Percentiles rank a stretch among this genome's conserved stretches.
Conservation (phyloP, 1,284 basidiomycete genomes). For the Naganishia albida region DNA sequence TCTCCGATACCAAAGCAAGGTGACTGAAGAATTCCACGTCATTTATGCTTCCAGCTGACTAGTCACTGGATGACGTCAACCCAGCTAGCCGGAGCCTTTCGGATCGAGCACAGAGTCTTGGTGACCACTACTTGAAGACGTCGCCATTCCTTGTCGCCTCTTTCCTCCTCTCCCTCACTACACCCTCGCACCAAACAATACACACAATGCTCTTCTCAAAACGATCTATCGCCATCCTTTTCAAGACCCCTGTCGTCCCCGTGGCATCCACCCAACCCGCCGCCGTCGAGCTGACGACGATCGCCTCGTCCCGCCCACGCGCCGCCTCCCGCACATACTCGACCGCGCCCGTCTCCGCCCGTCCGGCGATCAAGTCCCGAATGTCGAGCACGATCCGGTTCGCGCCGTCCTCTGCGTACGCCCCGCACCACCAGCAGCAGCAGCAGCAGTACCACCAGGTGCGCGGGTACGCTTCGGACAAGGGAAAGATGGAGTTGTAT, state of each 20-base stretch:
- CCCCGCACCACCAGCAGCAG: constrained; percentile 14
- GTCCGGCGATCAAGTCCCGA: constrained; percentile 7
- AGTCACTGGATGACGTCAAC: constrained; percentile 1
- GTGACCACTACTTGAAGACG: background rate
- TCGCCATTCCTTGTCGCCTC: background rate
- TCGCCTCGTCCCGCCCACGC: constrained; percentile 39
- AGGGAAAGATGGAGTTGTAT: constrained; percentile 49
- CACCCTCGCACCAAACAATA: constrained; percentile 18
- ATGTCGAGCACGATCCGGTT: constrained; percentile 27
- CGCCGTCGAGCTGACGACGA: constrained; percentile 42
- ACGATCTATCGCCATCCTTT: constrained; percentile 43
- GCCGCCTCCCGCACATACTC: constrained; percentile 40
- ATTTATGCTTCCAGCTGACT: background rate
- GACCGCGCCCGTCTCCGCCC: constrained; percentile 24
- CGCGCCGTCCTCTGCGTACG: constrained; percentile 22
- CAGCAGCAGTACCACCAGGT: constrained; percentile 12
- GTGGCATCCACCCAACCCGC: constrained; percentile 37
- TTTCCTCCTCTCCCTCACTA: constrained; percentile 2
- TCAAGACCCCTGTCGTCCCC: constrained; percentile 48
- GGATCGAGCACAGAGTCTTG: background rate
- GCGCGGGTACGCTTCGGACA: constrained; percentile 45
- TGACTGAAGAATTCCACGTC: background rate
- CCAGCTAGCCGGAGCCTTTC: background rate
- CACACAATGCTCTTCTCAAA: constrained; percentile 35
- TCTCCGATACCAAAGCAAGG: background rate